Base-by-base conservation (phyloP, 1,139 yeast genomes). In the Pichia sp. region DNA sequence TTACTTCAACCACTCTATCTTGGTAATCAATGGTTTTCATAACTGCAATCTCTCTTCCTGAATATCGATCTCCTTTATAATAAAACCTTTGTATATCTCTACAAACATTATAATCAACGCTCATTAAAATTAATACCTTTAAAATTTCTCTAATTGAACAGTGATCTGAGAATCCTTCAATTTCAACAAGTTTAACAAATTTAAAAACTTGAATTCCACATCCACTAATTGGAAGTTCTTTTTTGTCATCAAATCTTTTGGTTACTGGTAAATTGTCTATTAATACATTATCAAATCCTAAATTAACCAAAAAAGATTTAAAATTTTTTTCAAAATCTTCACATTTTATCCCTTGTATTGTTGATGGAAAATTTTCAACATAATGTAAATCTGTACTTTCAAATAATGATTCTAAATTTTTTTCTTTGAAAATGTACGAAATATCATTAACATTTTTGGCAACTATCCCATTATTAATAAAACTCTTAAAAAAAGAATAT, bases 191-290 rank as follows among this genome's bases (percentile, higher is more conserved):
- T 29, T 50, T 46, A 4, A 43, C 43, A 34, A 54, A 40, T 36
- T 55, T 58, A n/a, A 48, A 28, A 5, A 52, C 45, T 38, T 56
- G 58, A 4, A 55, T 29, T 4, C 52, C 50, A 42, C 48, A 42
- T 25, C 50, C 45, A 6, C 55, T 37, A 11, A 48, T 32, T 23
- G 57, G 55, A 2, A 52, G 33, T 3, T 40, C 25, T 6, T 42
- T 32, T 39, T 52, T 50, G 7, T 49, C 44, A 41, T 57, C 58
- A 40, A 58, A 47, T 2, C 12, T 34, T 31, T 44, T 33, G 22
- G 33, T 46, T 12, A 43, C 12, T 10, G 36, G 22, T 27, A 29
- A 32, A 24, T 27, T 27, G 4, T 16, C 23, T 3, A 48, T 11
- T 16, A 43, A 12, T 6, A 25, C 20, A 16, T 8, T 12, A 35